These are phyloP conservation scores for Cryphonectria carpinicola DNA, from an alignment of 2,329 filamentous ascomycete genomes.

Conservation along the genomic window DNA sequence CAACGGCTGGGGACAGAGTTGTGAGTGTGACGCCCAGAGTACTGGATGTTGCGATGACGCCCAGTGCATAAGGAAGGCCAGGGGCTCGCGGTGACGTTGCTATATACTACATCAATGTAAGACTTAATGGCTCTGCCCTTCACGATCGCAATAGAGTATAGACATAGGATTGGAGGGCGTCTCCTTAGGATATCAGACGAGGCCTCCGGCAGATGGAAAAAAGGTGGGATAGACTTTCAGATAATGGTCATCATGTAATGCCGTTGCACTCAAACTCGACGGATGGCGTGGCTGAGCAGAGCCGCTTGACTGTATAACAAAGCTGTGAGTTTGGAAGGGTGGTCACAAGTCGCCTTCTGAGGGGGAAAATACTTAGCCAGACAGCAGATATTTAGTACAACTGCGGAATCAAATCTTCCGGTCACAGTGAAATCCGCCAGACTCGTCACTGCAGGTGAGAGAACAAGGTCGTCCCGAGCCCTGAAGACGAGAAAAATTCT, in stretches of 20 bases:
- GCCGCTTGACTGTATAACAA: not conserved
- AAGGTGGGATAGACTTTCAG: not conserved
- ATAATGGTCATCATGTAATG: not conserved
- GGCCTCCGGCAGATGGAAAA: not conserved
- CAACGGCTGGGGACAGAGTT: not conserved
- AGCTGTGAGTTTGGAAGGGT: not conserved
- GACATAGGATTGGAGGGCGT: not conserved
- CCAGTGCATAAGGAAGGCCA: not conserved
- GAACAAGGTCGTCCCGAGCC: not conserved
- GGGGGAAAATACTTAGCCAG: not conserved
- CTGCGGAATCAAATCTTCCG: not conserved
- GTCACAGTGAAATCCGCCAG: not conserved
- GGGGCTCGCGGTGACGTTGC: not conserved
- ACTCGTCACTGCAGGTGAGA: not conserved
- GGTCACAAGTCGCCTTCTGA: not conserved
- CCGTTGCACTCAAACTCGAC: not conserved
- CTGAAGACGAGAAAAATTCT: not conserved
- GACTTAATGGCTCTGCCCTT: not conserved
- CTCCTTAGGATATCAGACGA: not conserved
- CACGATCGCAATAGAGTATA: not conserved
- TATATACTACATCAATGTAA: not conserved
- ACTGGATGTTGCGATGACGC: slow-evolving; percentile 7
- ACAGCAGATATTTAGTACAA: not conserved
- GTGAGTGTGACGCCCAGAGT: slow-evolving; percentile 14
- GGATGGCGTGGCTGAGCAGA: not conserved